Conservation (phyloP, 2,329 filamentous ascomycete species). For the Aaosphaeria arxii region DNA sequence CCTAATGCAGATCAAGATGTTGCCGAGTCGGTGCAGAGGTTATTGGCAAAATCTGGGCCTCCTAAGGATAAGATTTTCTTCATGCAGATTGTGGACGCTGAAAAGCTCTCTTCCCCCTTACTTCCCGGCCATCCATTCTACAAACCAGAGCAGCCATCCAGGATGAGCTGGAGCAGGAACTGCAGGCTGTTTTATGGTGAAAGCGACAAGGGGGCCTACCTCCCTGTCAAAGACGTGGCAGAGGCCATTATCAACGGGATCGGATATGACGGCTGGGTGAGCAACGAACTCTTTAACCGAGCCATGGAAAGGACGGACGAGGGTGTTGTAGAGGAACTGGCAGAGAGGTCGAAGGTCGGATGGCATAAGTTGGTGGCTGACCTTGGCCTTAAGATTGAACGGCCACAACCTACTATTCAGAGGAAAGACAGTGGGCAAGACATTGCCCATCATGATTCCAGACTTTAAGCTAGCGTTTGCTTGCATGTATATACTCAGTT, state of each 20-base stretch:
- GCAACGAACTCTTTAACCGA: slow-evolving; percentile 67
- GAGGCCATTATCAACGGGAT: slow-evolving; percentile 61
- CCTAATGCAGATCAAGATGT: slow-evolving; percentile 56
- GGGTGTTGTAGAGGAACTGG: slow-evolving; percentile 55
- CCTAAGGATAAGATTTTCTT: slow-evolving; percentile 69
- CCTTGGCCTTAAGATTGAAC: slow-evolving; percentile 18
- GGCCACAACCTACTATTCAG: neutral
- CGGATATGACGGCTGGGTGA: slow-evolving; percentile 67
- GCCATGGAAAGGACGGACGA: slow-evolving; percentile 54
- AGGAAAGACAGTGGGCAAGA: neutral
- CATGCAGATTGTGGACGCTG: slow-evolving; percentile 73
- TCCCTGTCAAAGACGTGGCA: slow-evolving; percentile 63
- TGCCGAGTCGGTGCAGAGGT: slow-evolving; percentile 51
- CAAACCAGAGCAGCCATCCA: slow-evolving; percentile 54
- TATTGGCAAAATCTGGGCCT: slow-evolving; percentile 50
- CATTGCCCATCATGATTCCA: neutral
- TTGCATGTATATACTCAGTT: no score
- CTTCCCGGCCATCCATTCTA: slow-evolving; percentile 57
- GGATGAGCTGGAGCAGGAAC: slow-evolving; percentile 79
- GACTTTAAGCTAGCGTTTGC: neutral
- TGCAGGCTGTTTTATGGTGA: slow-evolving; percentile 68
- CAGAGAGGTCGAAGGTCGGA: slow-evolving; percentile 47
- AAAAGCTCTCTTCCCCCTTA: slow-evolving; percentile 59
- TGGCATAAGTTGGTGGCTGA: slow-evolving; percentile 52
- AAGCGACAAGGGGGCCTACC: slow-evolving; percentile 60